These are phyloP conservation scores for Marasmius oreades DNA, from an alignment of 1,284 basidiomycete genomes.

Conservation along the genomic window DNA sequence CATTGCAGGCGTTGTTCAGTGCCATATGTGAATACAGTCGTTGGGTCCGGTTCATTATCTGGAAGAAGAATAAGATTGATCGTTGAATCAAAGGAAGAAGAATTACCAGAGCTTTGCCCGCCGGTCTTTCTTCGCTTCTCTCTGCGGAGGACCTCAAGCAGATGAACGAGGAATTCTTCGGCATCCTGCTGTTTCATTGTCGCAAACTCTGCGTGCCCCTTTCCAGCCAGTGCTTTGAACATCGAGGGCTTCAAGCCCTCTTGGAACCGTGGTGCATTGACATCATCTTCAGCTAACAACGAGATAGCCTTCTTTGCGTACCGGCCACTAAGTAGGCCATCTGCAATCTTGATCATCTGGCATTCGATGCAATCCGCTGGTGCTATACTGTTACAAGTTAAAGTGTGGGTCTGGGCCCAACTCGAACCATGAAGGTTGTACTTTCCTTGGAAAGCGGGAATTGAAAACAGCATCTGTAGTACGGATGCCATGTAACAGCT, in stretches of 20 bases:
- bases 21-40: conserved; percentile 76
- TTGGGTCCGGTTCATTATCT: conserved; percentile 49
- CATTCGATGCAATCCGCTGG: conserved; percentile 91
- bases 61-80: conserved; percentile 17
- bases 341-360: conserved; percentile 90
- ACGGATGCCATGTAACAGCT: conserved; percentile 98
- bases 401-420: conserved; percentile 48
- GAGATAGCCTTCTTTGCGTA: conserved; percentile 67
- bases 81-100: neutral
- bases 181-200: conserved; percentile 98
- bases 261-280: conserved; percentile 59
- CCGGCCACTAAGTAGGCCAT: conserved; percentile 90
- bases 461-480: conserved; percentile 83
- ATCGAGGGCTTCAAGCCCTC: conserved; percentile 80
- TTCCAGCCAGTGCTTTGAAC: conserved; percentile 90
- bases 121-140: conserved; percentile 45
- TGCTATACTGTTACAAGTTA: conserved; percentile 61
- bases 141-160: conserved; percentile 69
- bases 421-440: conserved; percentile 55
- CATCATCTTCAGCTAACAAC: conserved; percentile 9
- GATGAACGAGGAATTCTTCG: conserved; percentile 89
- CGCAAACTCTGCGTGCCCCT: conserved; percentile 91
- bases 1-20: conserved; percentile 89
- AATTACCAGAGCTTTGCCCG: conserved; percentile 25
- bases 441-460: conserved; percentile 74